phyloP scores from a whole-genome alignment of 2,329 filamentous ascomycete species.

The Didymella segeticola region DNA sequence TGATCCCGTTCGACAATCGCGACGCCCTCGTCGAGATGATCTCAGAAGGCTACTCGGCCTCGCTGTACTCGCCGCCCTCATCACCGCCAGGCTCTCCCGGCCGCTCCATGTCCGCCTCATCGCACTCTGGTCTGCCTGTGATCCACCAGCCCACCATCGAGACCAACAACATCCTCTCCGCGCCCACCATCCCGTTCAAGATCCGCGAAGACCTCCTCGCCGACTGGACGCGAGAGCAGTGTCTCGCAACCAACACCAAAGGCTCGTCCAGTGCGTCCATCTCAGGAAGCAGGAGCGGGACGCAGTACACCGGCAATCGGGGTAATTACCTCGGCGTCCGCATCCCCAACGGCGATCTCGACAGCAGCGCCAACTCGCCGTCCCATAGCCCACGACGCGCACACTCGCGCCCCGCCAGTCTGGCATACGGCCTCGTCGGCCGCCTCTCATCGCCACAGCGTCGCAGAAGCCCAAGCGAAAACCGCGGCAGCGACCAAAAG shows the following conservation, averaged over 20 bases:
- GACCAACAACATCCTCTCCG: conserved; percentile 22
- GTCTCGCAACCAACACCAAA: conserved; percentile 70
- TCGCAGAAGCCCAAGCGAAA: conserved; percentile 29
- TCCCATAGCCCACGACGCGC: conserved; percentile 40
- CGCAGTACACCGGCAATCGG: conserved; percentile 35
- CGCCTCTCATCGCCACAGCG: conserved; percentile 39
- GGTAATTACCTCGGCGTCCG: conserved; percentile 64
- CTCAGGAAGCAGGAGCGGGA: conserved; percentile 70
- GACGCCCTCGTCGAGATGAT: conserved; percentile 76
- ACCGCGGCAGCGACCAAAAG: neutral
- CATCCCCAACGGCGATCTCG: conserved; percentile 48
- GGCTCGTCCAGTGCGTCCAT: conserved; percentile 76
- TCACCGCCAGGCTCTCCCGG: conserved; percentile 75
- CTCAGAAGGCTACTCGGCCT: conserved; percentile 71
- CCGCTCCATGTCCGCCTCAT: conserved; percentile 66
- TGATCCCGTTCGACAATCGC: conserved; percentile 79
- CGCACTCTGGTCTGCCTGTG: conserved; percentile 52
- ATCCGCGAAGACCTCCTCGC: conserved; percentile 78
- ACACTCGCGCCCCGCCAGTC: conserved; percentile 40
- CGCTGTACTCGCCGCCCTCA: conserved; percentile 66
- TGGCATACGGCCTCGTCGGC: conserved; percentile 46
- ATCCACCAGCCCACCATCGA: conserved; percentile 32
- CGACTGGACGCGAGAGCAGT: conserved; percentile 80
- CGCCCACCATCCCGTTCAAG: conserved; percentile 65
- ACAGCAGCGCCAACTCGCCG: conserved; percentile 42